phyloP scores from a whole-genome alignment of 768 basidiomycete genomes.

The Asterophora lycoperdoides region DNA sequence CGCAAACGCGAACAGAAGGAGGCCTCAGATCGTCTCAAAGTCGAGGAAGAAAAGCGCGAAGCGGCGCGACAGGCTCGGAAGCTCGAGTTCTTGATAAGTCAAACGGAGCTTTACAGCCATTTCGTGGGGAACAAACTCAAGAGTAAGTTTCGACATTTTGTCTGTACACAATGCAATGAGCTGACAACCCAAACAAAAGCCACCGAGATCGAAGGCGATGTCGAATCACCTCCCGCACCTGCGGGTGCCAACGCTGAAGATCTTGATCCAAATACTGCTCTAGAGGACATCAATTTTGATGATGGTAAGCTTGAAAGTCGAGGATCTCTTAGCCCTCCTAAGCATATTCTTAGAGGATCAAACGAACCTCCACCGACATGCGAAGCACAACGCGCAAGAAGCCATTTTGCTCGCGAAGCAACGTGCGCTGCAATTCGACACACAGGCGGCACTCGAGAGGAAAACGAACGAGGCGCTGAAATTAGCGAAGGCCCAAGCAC shows the following conservation, averaged over 20 bases:
- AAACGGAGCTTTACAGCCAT: slow-evolving; percentile 97
- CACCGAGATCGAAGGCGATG: slow-evolving; percentile 68
- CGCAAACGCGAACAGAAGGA: slow-evolving; percentile 95
- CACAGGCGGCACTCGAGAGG: slow-evolving; percentile 72
- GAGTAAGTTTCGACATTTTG: slow-evolving; percentile 41
- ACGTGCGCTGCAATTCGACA: slow-evolving; percentile 83
- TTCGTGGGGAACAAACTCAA: slow-evolving; percentile 97
- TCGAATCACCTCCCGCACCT: slow-evolving; percentile 40
- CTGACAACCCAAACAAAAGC: slow-evolving; percentile 40
- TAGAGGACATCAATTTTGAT: slow-evolving; percentile 81
- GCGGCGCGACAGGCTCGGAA: slow-evolving; percentile 92
- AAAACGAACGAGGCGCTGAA: slow-evolving; percentile 76
- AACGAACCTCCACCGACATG: slow-evolving; percentile 81
- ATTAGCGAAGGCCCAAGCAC: slow-evolving; percentile 54
- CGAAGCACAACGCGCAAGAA: slow-evolving; percentile 84
- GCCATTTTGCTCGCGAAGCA: slow-evolving; percentile 76
- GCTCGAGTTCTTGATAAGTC: slow-evolving; percentile 96
- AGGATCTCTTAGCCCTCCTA: not conserved
- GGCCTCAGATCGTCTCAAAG: slow-evolving; percentile 78
- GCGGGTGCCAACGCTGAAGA: slow-evolving; percentile 57
- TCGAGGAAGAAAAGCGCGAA: slow-evolving; percentile 93
- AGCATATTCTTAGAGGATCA: slow-evolving; percentile 63
- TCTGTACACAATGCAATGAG: slow-evolving; percentile 14
- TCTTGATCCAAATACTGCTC: slow-evolving; percentile 45
- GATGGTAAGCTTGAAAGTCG: slow-evolving; percentile 51